Conservation (phyloP, 2,329 filamentous ascomycete genomes). For the Aspergillus fumigatiaffinis region DNA sequence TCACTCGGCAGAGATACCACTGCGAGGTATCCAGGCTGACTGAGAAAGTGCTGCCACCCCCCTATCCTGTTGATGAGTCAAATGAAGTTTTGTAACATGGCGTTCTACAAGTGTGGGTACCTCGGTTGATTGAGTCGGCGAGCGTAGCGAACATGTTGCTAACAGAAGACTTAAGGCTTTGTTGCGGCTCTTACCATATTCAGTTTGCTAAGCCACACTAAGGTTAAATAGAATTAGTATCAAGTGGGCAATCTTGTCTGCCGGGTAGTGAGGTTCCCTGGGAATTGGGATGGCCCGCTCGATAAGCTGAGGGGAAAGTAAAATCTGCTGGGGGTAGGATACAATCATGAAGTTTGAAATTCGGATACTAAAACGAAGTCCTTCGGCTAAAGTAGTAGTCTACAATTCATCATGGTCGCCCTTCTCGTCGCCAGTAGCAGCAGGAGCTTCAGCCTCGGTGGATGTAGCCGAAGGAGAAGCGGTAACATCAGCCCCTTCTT, state of each 20-base stretch:
- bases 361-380: background rate
- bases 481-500: slow-evolving; percentile 34
- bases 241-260: background rate
- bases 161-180: background rate
- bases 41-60: too few relatives aligned
- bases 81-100: background rate
- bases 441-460: slow-evolving; percentile 15
- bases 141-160: background rate
- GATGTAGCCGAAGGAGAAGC: slow-evolving; percentile 20
- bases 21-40: too few relatives aligned
- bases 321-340: background rate
- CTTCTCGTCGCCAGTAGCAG: slow-evolving; percentile 23
- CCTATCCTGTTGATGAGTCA: background rate
- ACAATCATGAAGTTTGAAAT: background rate
- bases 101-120: background rate
- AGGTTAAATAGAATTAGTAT: background rate
- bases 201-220: background rate
- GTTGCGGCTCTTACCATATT: background rate
- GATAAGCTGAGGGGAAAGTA: too few relatives aligned
- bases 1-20: too few relatives aligned
- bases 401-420: slow-evolving; percentile 39
- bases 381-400: slow-evolving; percentile 10
- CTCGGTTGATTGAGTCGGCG: background rate
- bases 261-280: background rate
- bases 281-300: background rate